A percentile compares a stretch with the other conserved stretches of the same genome.
phyloP scores from a whole-genome alignment of 1,284 basidiomycete species.

The Tilletia caries region DNA sequence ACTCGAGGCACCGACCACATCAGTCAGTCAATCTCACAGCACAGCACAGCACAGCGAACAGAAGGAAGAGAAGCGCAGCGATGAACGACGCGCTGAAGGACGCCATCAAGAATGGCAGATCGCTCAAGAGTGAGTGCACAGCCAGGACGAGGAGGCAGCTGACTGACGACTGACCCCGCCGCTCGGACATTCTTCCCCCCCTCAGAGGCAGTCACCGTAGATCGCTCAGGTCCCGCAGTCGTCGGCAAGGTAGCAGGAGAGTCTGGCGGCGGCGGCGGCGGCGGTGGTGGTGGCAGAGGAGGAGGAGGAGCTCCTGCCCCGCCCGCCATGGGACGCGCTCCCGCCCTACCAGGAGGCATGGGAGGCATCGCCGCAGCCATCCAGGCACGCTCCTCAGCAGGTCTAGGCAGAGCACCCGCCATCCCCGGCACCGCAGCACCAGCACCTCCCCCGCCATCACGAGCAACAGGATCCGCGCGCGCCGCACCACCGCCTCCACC shows the following conservation, averaged over 20 bases:
- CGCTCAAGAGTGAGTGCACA: slow-evolving; percentile 34
- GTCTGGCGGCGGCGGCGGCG: slow-evolving; percentile 16
- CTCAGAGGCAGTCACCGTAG: slow-evolving; percentile 33
- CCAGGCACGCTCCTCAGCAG: slow-evolving; percentile 15
- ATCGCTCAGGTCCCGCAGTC: slow-evolving; percentile 30
- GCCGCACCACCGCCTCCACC: neutral
- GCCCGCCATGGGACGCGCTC: neutral
- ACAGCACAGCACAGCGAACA: too few species aligned
- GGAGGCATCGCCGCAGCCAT: slow-evolving; percentile 19
- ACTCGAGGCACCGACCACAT: too few species aligned
- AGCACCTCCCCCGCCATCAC: slow-evolving; percentile 17
- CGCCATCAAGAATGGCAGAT: slow-evolving; percentile 39
- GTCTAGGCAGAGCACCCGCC: slow-evolving; percentile 15
- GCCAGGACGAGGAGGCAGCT: neutral
- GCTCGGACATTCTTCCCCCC: neutral
- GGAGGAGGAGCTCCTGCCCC: neutral
- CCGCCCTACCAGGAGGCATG: neutral
- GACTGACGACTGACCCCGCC: neutral
- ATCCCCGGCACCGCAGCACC: slow-evolving; percentile 18
- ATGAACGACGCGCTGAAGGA: slow-evolving; percentile 42
- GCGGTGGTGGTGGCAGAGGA: slow-evolving; percentile 1
- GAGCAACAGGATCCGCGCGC: neutral
- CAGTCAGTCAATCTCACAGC: neutral
- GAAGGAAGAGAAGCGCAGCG: neutral
- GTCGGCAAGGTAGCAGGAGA: slow-evolving; percentile 21